These are phyloP conservation scores for Adiantum capillusveneris DNA, from an alignment of 75 land plant species.

Conservation along the genomic window DNA sequence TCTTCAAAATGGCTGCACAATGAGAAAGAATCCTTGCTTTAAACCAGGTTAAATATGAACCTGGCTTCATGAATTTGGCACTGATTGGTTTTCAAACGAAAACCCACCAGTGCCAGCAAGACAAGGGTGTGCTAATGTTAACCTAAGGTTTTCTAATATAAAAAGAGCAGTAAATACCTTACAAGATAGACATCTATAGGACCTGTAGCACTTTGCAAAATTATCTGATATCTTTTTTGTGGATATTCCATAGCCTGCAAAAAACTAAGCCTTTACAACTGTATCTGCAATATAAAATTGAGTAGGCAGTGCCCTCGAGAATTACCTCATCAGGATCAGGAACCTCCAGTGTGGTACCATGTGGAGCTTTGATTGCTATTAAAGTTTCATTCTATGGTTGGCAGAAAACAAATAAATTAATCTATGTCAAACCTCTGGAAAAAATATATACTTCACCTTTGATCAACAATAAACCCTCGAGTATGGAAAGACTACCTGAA, in stretches of 20 bases:
- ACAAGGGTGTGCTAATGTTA: not conserved
- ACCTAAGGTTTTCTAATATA: not conserved
- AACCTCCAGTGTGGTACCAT: conserved; percentile 75
- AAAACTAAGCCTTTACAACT: not conserved
- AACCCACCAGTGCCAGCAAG: not conserved
- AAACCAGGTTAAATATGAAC: not conserved
- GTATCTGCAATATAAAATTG: not conserved
- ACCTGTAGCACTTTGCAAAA: conserved; percentile 61
- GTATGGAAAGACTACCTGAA: conserved; percentile 44
- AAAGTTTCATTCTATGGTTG: conserved; percentile 68
- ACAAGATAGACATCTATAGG: conserved; percentile 77
- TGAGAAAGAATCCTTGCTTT: too few relatives aligned
- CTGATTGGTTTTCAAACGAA: too few relatives aligned
- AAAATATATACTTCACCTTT: not conserved
- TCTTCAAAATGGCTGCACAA: conserved; percentile 31
- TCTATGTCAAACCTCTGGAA: not conserved
- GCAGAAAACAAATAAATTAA: not conserved
- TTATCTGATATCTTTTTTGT: conserved; percentile 53
- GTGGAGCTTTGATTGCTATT: conserved; percentile 81
- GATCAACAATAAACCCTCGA: not conserved
- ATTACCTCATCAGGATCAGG: conserved; percentile 88
- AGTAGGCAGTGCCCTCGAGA: not conserved
- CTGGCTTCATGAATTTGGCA: not conserved
- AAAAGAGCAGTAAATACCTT: conserved; percentile 39
- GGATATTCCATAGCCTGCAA: conserved; percentile 45